A percentile compares a stretch with the other conserved stretches of the same genome.
Conservation (phyloP, 768 basidiomycete genomes). For the Tephrocybe sp. region DNA sequence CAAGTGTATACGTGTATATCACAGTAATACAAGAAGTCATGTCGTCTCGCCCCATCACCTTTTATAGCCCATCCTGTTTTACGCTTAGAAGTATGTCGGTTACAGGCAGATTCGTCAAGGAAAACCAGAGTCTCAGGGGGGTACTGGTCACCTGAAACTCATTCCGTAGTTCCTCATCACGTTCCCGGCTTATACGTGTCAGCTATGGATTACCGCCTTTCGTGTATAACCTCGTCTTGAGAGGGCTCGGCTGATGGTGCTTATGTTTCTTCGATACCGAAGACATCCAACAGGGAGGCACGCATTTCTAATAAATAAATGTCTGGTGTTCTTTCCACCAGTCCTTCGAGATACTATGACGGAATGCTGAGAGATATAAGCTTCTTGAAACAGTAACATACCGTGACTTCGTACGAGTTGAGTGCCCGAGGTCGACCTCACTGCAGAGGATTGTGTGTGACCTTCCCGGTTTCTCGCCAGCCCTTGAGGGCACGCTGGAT, state of each 20-base stretch:
- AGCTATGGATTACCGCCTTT: conserved; percentile 15
- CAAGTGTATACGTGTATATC: not conserved
- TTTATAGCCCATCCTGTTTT: conserved; percentile 23
- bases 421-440: conserved; percentile 6
- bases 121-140: conserved; percentile 22
- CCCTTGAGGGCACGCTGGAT: not conserved
- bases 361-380: not conserved
- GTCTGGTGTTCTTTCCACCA: conserved; percentile 11
- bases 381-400: conserved; percentile 2
- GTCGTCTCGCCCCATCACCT: conserved; percentile 21
- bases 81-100: conserved; percentile 23
- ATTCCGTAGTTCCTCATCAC: conserved; percentile 15
- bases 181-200: conserved; percentile 17
- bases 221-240: conserved; percentile 8
- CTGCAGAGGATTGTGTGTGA: not conserved
- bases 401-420: conserved; percentile 2
- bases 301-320: conserved; percentile 10
- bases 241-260: conserved; percentile 8
- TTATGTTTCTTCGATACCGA: not conserved
- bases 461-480: not conserved
- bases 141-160: conserved; percentile 19
- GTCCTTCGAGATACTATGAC: conserved; percentile 8
- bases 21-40: conserved; percentile 29
- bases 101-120: conserved; percentile 30
- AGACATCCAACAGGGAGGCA: not conserved